phyloP scores from a whole-genome alignment of 257 asterid species.

The Ehretia macrophylla region DNA sequence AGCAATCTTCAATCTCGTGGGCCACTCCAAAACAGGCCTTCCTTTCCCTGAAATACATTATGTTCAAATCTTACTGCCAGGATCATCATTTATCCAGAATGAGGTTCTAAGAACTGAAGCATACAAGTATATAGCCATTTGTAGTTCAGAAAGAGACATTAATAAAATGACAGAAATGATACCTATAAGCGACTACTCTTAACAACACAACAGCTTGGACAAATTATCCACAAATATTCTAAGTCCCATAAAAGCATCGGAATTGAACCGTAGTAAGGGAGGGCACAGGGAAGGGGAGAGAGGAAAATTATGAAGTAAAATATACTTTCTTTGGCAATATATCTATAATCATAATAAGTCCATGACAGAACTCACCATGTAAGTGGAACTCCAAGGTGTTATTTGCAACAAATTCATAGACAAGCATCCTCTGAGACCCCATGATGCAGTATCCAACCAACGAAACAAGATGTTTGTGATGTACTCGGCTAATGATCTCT shows the following conservation, averaged over 20 bases:
- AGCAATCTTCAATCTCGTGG: conserved; percentile 42
- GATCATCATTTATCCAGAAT: too few relatives aligned
- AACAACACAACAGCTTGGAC: too few relatives aligned
- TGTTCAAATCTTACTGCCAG: neutral
- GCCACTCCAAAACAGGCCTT: conserved; percentile 42
- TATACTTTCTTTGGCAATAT: neutral
- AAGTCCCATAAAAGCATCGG: too few relatives aligned
- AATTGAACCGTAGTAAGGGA: too few relatives aligned
- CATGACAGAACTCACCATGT: conserved; percentile 45
- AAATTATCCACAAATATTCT: too few relatives aligned
- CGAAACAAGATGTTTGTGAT: conserved; percentile 91
- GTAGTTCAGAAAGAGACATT: too few relatives aligned
- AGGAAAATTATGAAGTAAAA: too few relatives aligned
- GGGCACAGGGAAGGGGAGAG: too few relatives aligned
- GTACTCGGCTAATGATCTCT: conserved; percentile 92
- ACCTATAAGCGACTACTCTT: too few relatives aligned
- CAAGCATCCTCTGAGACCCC: conserved; percentile 70
- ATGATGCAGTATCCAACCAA: conserved; percentile 91
- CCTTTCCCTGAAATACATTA: conserved; percentile 30
- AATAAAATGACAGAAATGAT: too few relatives aligned
- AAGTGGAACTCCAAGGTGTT: conserved; percentile 74
- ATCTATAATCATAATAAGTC: neutral
- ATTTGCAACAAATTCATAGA: conserved; percentile 82
- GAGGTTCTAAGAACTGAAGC: too few relatives aligned
- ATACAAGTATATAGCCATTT: too few relatives aligned